Conservation (phyloP, 257 asterid species). For the Nicotiana knightiana region DNA sequence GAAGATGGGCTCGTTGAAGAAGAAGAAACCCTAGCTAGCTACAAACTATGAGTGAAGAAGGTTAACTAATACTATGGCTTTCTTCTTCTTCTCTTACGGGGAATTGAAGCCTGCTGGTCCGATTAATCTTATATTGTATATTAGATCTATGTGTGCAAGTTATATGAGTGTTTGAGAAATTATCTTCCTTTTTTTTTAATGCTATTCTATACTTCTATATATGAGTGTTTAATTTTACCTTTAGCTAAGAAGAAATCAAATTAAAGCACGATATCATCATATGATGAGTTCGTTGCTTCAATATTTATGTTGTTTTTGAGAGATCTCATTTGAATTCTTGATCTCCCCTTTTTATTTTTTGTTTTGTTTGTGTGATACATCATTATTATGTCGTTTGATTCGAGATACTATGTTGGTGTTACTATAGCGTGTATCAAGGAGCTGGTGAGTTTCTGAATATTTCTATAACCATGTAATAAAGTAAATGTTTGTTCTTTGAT, state of each 20-base stretch:
- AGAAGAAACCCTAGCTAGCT: slow-evolving; percentile 49
- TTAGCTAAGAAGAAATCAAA: not conserved
- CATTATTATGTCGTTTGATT: not conserved
- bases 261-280: not conserved
- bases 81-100: slow-evolving; percentile 35
- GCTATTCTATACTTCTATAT: not conserved
- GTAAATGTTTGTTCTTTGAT: not conserved
- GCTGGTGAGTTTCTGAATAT: slow-evolving; percentile 4
- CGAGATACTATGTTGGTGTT: not conserved
- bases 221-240: not conserved
- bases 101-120: slow-evolving; percentile 76
- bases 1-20: slow-evolving; percentile 23
- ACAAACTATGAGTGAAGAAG: slow-evolving; percentile 5
- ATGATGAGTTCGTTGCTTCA: not conserved
- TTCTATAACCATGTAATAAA: not conserved
- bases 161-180: not conserved
- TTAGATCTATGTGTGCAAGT: not conserved
- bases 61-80: not conserved
- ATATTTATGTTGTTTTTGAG: not conserved
- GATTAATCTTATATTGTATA: slow-evolving; percentile 12
- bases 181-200: not conserved
- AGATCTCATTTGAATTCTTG: not conserved
- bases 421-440: not conserved
- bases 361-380: not conserved
- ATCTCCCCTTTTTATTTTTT: not conserved